These are phyloP conservation scores for Candida wancherniae DNA, from an alignment of 805 yeast species.

Conservation along the genomic window DNA sequence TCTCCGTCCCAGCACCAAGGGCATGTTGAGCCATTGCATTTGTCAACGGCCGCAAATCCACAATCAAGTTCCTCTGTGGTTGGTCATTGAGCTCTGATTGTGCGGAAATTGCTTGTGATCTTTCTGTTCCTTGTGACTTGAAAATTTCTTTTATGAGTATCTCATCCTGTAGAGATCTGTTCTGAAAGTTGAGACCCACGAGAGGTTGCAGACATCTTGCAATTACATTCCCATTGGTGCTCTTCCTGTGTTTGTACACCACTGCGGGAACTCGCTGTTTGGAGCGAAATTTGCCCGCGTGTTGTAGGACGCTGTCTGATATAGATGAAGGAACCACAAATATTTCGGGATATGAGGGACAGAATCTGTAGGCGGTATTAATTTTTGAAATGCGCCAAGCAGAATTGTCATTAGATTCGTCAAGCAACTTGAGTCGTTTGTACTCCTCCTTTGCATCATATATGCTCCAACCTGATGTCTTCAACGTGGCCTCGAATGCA, in stretches of 20 bases:
- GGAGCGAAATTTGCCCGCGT: slow-evolving; percentile 83
- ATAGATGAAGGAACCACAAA: slow-evolving; percentile 71
- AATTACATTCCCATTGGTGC: slow-evolving; percentile 66
- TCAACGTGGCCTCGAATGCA: slow-evolving; percentile 51
- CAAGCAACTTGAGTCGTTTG: slow-evolving; percentile 61
- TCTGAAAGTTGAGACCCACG: slow-evolving; percentile 77
- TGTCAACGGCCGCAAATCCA: slow-evolving; percentile 88
- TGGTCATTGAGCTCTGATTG: slow-evolving; percentile 26
- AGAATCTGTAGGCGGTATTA: slow-evolving; percentile 61
- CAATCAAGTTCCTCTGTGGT: slow-evolving; percentile 57
- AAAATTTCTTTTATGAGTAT: slow-evolving; percentile 71
- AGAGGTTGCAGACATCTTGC: slow-evolving; percentile 91
- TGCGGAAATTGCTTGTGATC: slow-evolving; percentile 15
- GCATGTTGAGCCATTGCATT: slow-evolving; percentile 97
- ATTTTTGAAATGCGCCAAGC: slow-evolving; percentile 70
- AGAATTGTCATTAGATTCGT: slow-evolving; percentile 10
- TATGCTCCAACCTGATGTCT: slow-evolving; percentile 61
- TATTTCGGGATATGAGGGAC: slow-evolving; percentile 68
- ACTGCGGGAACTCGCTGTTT: slow-evolving; percentile 80
- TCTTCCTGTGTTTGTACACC: slow-evolving; percentile 60
- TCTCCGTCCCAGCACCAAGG: slow-evolving; percentile 96
- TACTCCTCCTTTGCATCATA: slow-evolving; percentile 65
- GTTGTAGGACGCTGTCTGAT: slow-evolving; percentile 75
- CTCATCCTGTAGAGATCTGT: slow-evolving; percentile 89
- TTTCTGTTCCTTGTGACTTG: slow-evolving; percentile 44